A percentile compares a stretch with the other conserved stretches of the same genome.
These are phyloP conservation scores for Bimuria novae-zelandiae DNA, from an alignment of 2,329 filamentous ascomycete genomes.

Conservation along the genomic window DNA sequence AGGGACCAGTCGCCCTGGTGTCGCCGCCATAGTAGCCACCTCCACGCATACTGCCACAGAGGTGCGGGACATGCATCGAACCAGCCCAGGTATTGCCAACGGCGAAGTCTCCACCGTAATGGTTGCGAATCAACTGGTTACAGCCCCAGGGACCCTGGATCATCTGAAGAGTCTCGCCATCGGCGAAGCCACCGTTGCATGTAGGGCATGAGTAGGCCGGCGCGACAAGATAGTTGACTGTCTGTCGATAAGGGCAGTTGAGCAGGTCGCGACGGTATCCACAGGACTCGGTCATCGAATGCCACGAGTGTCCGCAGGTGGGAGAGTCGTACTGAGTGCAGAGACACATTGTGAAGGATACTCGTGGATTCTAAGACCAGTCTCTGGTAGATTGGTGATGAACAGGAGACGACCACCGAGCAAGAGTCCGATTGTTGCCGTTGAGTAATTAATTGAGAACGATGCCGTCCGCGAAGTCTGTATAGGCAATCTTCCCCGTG, in stretches of 20 bases:
- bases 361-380: not conserved
- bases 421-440: not conserved
- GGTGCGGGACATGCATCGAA: conserved; percentile 18
- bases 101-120: conserved; percentile 30
- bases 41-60: conserved; percentile 16
- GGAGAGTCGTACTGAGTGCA: conserved; percentile 51
- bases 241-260: conserved; percentile 47
- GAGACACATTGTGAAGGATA: conserved; percentile 50
- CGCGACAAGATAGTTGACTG: conserved; percentile 31
- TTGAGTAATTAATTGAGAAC: too few species aligned
- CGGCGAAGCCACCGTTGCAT: conserved; percentile 34
- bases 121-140: conserved; percentile 36
- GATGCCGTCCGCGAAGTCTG: too few species aligned
- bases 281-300: conserved; percentile 54
- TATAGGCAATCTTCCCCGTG: too few species aligned
- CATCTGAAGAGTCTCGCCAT: conserved; percentile 38
- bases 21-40: conserved; percentile 4
- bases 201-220: conserved; percentile 33
- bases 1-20: conserved; percentile 3
- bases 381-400: not conserved
- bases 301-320: conserved; percentile 55
- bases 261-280: conserved; percentile 45
- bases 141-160: conserved; percentile 39
- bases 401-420: not conserved
- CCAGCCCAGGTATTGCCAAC: conserved; percentile 34